phyloP scores from a whole-genome alignment of 306 rosid genomes.

The Arachis stenosperma region DNA sequence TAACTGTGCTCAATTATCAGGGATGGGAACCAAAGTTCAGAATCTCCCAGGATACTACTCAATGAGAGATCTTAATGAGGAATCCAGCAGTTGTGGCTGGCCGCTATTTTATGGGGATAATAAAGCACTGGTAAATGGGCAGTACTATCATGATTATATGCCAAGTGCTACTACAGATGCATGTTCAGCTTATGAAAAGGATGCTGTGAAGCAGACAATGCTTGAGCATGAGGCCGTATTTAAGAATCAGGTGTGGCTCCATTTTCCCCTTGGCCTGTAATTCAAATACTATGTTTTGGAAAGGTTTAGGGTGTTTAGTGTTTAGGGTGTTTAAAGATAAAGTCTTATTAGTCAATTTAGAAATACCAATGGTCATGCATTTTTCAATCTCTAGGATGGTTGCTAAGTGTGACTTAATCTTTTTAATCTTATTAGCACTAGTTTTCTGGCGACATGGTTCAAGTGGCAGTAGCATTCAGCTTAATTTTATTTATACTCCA shows the following conservation, averaged over 20 bases:
- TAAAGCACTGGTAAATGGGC: slow-evolving; percentile 60
- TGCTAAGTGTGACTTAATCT: slow-evolving; percentile 4
- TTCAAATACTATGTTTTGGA: slow-evolving; percentile 12
- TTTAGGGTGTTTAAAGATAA: neutral
- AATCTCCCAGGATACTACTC: slow-evolving; percentile 75
- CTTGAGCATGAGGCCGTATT: slow-evolving; percentile 86
- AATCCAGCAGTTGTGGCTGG: slow-evolving; percentile 90
- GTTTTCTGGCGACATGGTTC: slow-evolving; percentile 24
- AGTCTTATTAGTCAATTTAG: neutral
- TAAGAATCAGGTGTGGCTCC: slow-evolving; percentile 74
- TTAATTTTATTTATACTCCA: slow-evolving; percentile 30
- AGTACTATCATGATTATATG: slow-evolving; percentile 62
- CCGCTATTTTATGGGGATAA: slow-evolving; percentile 72
- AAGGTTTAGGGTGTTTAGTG: neutral
- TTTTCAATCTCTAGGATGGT: slow-evolving; percentile 30
- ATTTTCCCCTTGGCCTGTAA: neutral
- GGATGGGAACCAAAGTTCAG: slow-evolving; percentile 99
- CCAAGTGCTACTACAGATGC: slow-evolving; percentile 55
- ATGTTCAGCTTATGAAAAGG: slow-evolving; percentile 63
- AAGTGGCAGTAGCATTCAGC: slow-evolving; percentile 25
- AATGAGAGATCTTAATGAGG: slow-evolving; percentile 94
- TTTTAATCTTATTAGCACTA: slow-evolving; percentile 19
- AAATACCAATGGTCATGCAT: neutral
- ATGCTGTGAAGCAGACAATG: slow-evolving; percentile 73
- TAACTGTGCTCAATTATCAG: slow-evolving; percentile 49